These are phyloP conservation scores for Wickerhamomyces rabaulensis DNA, from an alignment of 805 yeast species.

Conservation along the genomic window DNA sequence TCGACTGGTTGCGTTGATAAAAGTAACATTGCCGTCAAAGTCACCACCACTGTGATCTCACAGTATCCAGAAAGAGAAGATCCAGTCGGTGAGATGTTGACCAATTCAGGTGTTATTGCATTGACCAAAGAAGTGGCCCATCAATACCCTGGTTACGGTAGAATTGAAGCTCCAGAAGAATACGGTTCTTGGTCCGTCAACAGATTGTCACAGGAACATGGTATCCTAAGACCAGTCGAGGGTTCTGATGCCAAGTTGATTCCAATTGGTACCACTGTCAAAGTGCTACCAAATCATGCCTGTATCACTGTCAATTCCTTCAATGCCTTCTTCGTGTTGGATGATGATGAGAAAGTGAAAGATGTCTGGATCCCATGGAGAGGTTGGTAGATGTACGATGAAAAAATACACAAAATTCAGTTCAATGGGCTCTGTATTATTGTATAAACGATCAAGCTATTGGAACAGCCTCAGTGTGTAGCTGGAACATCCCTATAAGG, in stretches of 20 bases:
- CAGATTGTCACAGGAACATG: slow-evolving; percentile 76
- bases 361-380: slow-evolving; percentile 66
- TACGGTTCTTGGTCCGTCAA: slow-evolving; percentile 60
- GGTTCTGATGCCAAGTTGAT: slow-evolving; percentile 27
- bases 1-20: slow-evolving; percentile 54
- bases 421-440: neutral
- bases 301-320: slow-evolving; percentile 67
- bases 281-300: slow-evolving; percentile 62
- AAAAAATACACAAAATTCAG: neutral
- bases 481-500: slow-evolving; percentile 38
- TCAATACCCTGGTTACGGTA: slow-evolving; percentile 51
- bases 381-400: slow-evolving; percentile 34
- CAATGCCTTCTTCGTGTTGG: slow-evolving; percentile 47
- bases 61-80: slow-evolving; percentile 50
- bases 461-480: slow-evolving; percentile 29
- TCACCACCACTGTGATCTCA: slow-evolving; percentile 56
- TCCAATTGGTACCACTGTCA: slow-evolving; percentile 50
- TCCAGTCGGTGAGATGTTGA: slow-evolving; percentile 53
- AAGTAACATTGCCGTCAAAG: slow-evolving; percentile 43
- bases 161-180: slow-evolving; percentile 32
- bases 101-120: slow-evolving; percentile 71
- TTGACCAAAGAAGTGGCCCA: slow-evolving; percentile 62
- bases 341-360: slow-evolving; percentile 41
- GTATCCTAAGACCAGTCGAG: slow-evolving; percentile 49
- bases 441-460: slow-evolving; percentile 6